Percentiles rank a stretch among this genome's conserved stretches.
These are phyloP conservation scores for Penicillium brasilianum DNA, from an alignment of 2,329 filamentous ascomycete genomes.

Conservation along the genomic window DNA sequence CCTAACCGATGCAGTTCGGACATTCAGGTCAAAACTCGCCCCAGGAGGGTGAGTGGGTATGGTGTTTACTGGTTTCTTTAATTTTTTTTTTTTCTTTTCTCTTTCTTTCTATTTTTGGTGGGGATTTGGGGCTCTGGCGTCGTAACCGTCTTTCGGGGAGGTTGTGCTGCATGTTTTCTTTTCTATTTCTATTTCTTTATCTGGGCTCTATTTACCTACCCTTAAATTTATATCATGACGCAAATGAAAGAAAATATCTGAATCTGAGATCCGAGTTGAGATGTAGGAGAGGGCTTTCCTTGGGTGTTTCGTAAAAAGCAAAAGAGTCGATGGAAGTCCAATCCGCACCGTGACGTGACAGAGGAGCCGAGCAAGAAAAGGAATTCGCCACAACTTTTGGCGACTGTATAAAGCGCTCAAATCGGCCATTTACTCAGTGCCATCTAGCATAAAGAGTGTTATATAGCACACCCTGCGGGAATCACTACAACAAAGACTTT, in stretches of 20 bases:
- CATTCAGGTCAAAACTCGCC: constrained; percentile 23
- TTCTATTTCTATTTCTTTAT: constrained; percentile 1
- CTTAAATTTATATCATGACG: constrained; percentile 13
- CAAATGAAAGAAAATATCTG: constrained; percentile 16
- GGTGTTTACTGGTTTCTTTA: constrained; percentile 18
- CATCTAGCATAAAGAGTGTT: no score
- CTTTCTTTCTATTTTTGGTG: neutral
- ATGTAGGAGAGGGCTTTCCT: neutral
- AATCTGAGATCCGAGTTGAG: neutral
- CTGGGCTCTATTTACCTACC: constrained; percentile 10
- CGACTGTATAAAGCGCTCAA: no score
- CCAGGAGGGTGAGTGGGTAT: constrained; percentile 21
- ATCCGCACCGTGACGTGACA: no score
- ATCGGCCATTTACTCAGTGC: no score
- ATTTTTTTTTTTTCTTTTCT: neutral
- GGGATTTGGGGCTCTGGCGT: constrained; percentile 19
- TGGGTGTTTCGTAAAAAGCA: neutral
- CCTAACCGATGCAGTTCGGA: constrained; percentile 29
- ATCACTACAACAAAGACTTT: no score
- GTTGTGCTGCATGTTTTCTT: constrained; percentile 1
- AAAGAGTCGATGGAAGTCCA: no score
- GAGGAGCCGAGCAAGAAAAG: no score
- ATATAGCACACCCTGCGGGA: no score
- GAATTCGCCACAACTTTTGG: no score
- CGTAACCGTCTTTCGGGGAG: constrained; percentile 16